Evolutionary conservation across 257 asterid species (phyloP), one percentile per base, ranked within the genome.

Genomic region (Gynochthodes officinalis): DNA sequence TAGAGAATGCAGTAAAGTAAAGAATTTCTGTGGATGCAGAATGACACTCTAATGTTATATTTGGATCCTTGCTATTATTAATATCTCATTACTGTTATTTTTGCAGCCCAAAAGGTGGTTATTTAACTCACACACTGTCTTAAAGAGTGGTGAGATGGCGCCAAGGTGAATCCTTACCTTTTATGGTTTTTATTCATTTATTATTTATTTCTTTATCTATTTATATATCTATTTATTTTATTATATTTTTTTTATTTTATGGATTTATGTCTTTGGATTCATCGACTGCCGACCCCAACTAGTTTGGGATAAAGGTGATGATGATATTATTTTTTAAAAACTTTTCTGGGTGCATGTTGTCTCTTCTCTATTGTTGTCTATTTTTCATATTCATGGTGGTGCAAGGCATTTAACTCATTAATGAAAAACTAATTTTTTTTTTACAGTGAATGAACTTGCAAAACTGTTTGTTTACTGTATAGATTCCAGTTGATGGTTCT

Each of bases 71-170:
- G 15, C 14, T 49, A 39, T 40, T 53, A 13, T 21, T 55, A 16
- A 55, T 43, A 3, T 65, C 13, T 53, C 2, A 46, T 75, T 50
- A 50, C 44, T 81, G 57, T 65, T 79, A 76, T 48, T 61, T 23
- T 84, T 71, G 80, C 95, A 95, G 99, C 99, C 98, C 65, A 75
- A 87, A 67, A 89, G 88, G 83, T 92, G 99, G 99, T 79, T 89
- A 78, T 95, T 95, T 69, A 90, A 90, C 87, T 90, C 97, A 0
- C 96, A 86, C 64, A 87, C 99, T 5, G 83, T 95, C 84, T 85
- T 95, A 84, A 92, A 95, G 88, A 79, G 80, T 74, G 82, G 90
- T 61, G 96, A 89, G 69, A 83, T 76, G 88, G 97, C 96, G 62
- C 93, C 88, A 64, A 91, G 96, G 99, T 89, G 83, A 76, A 71